A percentile compares a stretch with the other conserved stretches of the same genome.
Conservation (phyloP, 306 rosid genomes). For the Comarum palustre region DNA sequence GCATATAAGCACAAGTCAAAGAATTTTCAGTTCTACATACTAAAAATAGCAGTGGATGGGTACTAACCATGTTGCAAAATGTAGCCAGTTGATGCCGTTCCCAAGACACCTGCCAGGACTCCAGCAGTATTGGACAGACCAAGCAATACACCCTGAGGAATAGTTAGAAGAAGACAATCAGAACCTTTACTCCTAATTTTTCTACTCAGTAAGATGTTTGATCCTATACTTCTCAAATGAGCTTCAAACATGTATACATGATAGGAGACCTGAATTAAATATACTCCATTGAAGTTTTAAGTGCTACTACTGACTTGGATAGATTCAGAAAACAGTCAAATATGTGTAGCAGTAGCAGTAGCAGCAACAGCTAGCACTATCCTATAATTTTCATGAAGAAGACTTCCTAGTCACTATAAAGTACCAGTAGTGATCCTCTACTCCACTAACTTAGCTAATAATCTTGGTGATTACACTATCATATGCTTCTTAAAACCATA, state of each 20-base stretch:
- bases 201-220: no score
- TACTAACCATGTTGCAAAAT: constrained; percentile 82
- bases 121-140: constrained; percentile 98
- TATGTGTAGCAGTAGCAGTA: constrained; percentile 7
- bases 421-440: constrained; percentile 13
- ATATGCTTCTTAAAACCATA: neutral
- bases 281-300: neutral
- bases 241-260: neutral
- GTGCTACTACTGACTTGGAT: constrained; percentile 3
- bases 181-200: no score
- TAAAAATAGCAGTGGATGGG: constrained; percentile 9
- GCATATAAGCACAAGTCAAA: no score
- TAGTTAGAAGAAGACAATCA: constrained; percentile 12
- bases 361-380: constrained; percentile 6
- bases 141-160: constrained; percentile 73
- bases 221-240: neutral
- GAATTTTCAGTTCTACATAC: neutral
- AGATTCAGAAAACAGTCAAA: constrained; percentile 1
- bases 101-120: constrained; percentile 97
- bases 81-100: constrained; percentile 98
- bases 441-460: constrained; percentile 9
- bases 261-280: neutral
- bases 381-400: constrained; percentile 15
- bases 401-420: constrained; percentile 20
- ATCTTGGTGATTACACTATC: constrained; percentile 4